Evolutionary conservation across 1,284 basidiomycete genomes (phyloP).

Genomic region (Cutaneotrichosporon dermatis): DNA sequence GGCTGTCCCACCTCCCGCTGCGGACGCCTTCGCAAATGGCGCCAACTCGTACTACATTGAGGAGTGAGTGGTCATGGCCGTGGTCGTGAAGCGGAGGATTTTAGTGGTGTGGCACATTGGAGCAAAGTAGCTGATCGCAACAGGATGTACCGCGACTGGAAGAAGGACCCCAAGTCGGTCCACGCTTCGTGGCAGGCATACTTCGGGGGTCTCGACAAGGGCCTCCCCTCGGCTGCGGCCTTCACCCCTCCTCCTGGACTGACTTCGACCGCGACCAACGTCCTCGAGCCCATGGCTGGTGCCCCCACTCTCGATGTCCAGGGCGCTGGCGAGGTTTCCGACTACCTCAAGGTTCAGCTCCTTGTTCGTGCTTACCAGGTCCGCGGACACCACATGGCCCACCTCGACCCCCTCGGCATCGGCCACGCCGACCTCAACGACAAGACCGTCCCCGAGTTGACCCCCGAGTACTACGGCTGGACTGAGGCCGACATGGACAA

Average conservation of each 20-base stretch:
- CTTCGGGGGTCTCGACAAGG: constrained; percentile 89
- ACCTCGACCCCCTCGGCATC: constrained; percentile 92
- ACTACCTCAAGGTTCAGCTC: constrained; percentile 95
- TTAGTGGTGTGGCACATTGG: no score
- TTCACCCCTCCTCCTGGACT: constrained; percentile 74
- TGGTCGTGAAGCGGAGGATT: no score
- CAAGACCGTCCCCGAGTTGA: constrained; percentile 75
- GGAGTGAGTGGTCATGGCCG: constrained; percentile 52
- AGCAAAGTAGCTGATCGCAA: not conserved
- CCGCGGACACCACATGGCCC: constrained; percentile 91
- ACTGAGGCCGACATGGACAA: constrained; percentile 89
- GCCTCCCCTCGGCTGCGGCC: constrained; percentile 73
- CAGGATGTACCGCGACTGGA: constrained; percentile 85
- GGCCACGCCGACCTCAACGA: constrained; percentile 78
- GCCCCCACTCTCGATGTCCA: constrained; percentile 71
- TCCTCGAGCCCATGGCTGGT: constrained; percentile 66
- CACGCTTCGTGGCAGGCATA: constrained; percentile 95
- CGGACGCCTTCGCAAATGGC: constrained; percentile 72
- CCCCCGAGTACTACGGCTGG: constrained; percentile 90
- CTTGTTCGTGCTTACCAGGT: constrained; percentile 98
- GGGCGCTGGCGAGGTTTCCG: constrained; percentile 69
- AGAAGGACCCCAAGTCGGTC: constrained; percentile 83
- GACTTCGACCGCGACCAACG: constrained; percentile 52
- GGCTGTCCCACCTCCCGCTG: constrained; percentile 44
- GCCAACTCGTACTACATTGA: constrained; percentile 94